Conservation (phyloP, 768 basidiomycete species). For the Leccinum olivaceopallidum region DNA sequence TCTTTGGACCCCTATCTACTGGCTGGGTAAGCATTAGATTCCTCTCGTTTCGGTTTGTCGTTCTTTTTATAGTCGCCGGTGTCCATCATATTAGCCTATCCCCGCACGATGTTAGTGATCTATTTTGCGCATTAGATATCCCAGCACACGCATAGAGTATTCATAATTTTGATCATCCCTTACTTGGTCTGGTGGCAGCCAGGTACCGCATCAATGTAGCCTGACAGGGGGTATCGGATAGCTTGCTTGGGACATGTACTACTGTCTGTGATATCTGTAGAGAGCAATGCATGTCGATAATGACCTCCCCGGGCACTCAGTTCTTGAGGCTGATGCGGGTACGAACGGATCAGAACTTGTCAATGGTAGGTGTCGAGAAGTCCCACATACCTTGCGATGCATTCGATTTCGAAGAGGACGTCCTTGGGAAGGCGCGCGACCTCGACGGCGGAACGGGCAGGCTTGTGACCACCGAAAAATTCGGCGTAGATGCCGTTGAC, state of each 20-base stretch:
- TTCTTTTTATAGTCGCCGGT: not conserved
- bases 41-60: conserved; percentile 12
- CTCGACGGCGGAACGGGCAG: conserved; percentile 91
- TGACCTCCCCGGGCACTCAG: not conserved
- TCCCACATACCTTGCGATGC: conserved; percentile 66
- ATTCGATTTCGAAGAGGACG: conserved; percentile 91
- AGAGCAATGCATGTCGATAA: not conserved
- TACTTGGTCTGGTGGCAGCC: not conserved
- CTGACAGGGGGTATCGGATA: not conserved
- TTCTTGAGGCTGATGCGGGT: conserved; percentile 20
- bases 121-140: conserved; percentile 26
- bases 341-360: not conserved
- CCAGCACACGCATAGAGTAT: conserved; percentile 19
- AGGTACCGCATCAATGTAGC: not conserved
- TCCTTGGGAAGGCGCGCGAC: conserved; percentile 87
- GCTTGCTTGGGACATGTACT: conserved; percentile 1
- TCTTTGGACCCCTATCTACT: conserved; percentile 5
- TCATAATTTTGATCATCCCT: conserved; percentile 3
- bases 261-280: conserved; percentile 1
- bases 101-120: conserved; percentile 10
- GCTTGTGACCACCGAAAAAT: conserved; percentile 90
- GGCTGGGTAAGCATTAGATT: not conserved
- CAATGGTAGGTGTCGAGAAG: not conserved
- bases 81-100: conserved; percentile 5
- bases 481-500: conserved; percentile 82